These are phyloP conservation scores for Melaleuca alternifolia DNA, from an alignment of 345 rosid genomes.

Conservation along the genomic window DNA sequence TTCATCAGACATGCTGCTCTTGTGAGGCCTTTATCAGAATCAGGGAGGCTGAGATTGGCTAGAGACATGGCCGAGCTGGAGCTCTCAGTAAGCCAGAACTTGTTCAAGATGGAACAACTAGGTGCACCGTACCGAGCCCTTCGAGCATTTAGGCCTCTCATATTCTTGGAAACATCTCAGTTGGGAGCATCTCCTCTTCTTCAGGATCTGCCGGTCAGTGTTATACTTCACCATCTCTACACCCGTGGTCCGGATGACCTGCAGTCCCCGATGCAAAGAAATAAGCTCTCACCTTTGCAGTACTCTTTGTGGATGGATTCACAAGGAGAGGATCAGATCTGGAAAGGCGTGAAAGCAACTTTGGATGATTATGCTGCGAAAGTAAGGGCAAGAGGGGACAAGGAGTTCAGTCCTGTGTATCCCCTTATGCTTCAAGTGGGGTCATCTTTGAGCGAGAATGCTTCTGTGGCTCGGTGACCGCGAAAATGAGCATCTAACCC, in stretches of 20 bases:
- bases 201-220: conserved; percentile 82
- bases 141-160: conserved; percentile 84
- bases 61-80: conserved; percentile 99
- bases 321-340: conserved; percentile 93
- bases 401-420: conserved; percentile 94
- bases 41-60: conserved; percentile 95
- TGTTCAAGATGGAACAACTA: conserved; percentile 96
- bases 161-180: conserved; percentile 88
- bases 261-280: conserved; percentile 82
- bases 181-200: conserved; percentile 75
- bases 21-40: conserved; percentile 92
- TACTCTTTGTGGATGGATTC: conserved; percentile 95
- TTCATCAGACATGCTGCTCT: conserved; percentile 91
- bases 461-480: conserved; percentile 6
- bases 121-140: conserved; percentile 95
- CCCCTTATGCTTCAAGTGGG: conserved; percentile 89
- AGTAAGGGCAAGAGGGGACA: conserved; percentile 85
- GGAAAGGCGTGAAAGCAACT: conserved; percentile 96
- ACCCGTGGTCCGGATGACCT: conserved; percentile 87
- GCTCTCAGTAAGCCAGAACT: conserved; percentile 85
- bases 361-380: conserved; percentile 83
- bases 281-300: conserved; percentile 66
- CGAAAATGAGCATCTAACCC: background rate
- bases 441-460: conserved; percentile 47
- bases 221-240: conserved; percentile 86